A percentile compares a stretch with the other conserved stretches of the same genome.
Evolutionary conservation across 1,284 basidiomycete genomes (phyloP).

Genomic region (Cerrena zonata): DNA sequence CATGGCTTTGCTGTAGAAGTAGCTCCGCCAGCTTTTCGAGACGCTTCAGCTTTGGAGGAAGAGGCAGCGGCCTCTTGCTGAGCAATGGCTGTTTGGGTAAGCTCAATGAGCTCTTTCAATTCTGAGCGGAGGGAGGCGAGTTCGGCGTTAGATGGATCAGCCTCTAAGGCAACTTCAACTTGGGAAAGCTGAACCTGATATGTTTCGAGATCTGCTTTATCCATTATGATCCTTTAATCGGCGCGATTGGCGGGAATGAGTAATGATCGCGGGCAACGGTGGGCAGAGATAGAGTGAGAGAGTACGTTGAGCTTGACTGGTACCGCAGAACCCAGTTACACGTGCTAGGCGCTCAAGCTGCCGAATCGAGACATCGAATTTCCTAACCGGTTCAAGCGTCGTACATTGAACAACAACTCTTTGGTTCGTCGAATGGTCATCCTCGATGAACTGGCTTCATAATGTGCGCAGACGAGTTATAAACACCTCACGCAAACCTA

Average conservation of each 20-base stretch:
- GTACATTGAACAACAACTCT: too few relatives aligned
- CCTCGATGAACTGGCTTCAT: constrained; percentile 4
- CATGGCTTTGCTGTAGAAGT: constrained; percentile 49
- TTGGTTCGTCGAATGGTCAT: background rate
- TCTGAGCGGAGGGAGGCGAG: constrained; percentile 74
- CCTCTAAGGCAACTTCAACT: constrained; percentile 79
- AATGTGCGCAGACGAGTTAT: constrained; percentile 1
- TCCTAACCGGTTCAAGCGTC: too few relatives aligned
- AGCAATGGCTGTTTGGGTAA: constrained; percentile 73
- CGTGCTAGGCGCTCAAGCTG: too few relatives aligned
- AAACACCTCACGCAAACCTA: background rate
- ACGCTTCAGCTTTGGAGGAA: constrained; percentile 53
- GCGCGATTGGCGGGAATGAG: background rate
- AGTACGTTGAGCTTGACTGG: background rate
- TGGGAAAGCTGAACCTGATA: constrained; percentile 87
- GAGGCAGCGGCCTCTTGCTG: constrained; percentile 56
- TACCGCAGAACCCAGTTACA: background rate
- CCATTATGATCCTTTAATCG: constrained; percentile 43
- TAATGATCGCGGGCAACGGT: background rate
- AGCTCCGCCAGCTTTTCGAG: constrained; percentile 44
- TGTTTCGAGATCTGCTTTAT: constrained; percentile 77
- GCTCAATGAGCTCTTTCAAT: constrained; percentile 82
- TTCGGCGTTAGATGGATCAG: constrained; percentile 80
- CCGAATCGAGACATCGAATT: too few relatives aligned
- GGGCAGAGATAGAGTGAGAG: background rate